Conservation (phyloP, 1,284 basidiomycete genomes). For the Tilletia indica region DNA sequence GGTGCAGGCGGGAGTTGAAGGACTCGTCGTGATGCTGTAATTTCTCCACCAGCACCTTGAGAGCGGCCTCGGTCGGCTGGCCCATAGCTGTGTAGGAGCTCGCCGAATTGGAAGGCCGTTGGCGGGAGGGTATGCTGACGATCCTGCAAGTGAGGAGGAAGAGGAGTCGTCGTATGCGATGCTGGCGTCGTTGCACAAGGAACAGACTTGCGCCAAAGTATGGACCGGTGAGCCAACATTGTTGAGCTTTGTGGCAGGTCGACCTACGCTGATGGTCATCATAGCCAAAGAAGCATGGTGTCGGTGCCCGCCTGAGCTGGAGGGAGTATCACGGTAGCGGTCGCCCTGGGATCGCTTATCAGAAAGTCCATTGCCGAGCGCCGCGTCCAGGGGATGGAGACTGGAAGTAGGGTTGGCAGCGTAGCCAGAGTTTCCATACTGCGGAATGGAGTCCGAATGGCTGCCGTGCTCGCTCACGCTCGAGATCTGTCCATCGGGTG, state of each 20-base stretch:
- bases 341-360: constrained; percentile 41
- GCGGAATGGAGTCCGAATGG: not conserved
- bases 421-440: not conserved
- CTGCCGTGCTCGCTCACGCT: constrained; percentile 22
- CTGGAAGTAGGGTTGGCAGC: not conserved
- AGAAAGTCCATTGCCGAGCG: constrained; percentile 12
- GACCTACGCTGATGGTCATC: constrained; percentile 24
- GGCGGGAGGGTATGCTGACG: constrained; percentile 50
- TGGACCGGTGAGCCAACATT: constrained; percentile 59
- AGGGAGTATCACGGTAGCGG: constrained; percentile 68
- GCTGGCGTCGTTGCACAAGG: constrained; percentile 89
- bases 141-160: not conserved
- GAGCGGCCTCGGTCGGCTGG: constrained; percentile 72
- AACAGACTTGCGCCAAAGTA: constrained; percentile 79
- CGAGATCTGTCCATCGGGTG: constrained; percentile 73
- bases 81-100: constrained; percentile 69
- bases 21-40: constrained; percentile 57
- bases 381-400: constrained; percentile 2
- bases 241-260: constrained; percentile 15
- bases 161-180: constrained; percentile 56
- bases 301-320: not conserved
- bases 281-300: constrained; percentile 20
- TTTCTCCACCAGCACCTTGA: constrained; percentile 73
- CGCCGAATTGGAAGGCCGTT: not conserved
- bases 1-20: constrained; percentile 62